phyloP scores from a whole-genome alignment of 805 yeast species.

The Wickerhamomyces hampshirensis region DNA sequence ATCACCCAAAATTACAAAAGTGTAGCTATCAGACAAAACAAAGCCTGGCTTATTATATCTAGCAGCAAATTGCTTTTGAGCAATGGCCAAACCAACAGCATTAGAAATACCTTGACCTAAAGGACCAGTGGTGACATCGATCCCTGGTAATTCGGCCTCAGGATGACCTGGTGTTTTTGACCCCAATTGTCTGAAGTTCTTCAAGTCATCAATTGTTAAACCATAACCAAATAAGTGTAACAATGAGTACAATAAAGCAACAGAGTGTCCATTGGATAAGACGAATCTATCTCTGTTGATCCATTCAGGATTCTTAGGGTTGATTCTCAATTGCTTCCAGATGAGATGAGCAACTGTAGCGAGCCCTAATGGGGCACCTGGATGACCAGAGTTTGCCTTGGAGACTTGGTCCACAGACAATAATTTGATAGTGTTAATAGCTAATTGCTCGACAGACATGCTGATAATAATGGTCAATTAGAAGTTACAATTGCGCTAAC shows the following conservation, averaged over 20 bases:
- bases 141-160: constrained; percentile 85
- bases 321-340: constrained; percentile 75
- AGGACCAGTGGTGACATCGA: constrained; percentile 98
- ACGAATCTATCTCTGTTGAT: constrained; percentile 94
- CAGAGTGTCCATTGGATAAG: constrained; percentile 94
- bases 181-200: constrained; percentile 82
- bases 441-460: constrained; percentile 53
- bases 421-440: constrained; percentile 84
- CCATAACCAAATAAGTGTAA: constrained; percentile 84
- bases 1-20: constrained; percentile 85
- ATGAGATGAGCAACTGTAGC: constrained; percentile 93
- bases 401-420: constrained; percentile 84
- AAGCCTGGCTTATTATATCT: constrained; percentile 86
- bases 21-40: constrained; percentile 67
- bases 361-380: constrained; percentile 98
- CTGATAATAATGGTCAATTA: too few species aligned
- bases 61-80: constrained; percentile 88
- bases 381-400: constrained; percentile 94
- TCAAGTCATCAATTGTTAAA: constrained; percentile 76
- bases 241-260: constrained; percentile 81
- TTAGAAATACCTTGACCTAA: constrained; percentile 96
- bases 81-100: constrained; percentile 96
- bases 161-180: constrained; percentile 99
- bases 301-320: constrained; percentile 91
- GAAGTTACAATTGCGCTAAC: too few species aligned